A percentile compares a stretch with the other conserved stretches of the same genome.
These are phyloP conservation scores for Neurospora cerealis DNA, from an alignment of 495 filamentous ascomycete species.

Conservation along the genomic window DNA sequence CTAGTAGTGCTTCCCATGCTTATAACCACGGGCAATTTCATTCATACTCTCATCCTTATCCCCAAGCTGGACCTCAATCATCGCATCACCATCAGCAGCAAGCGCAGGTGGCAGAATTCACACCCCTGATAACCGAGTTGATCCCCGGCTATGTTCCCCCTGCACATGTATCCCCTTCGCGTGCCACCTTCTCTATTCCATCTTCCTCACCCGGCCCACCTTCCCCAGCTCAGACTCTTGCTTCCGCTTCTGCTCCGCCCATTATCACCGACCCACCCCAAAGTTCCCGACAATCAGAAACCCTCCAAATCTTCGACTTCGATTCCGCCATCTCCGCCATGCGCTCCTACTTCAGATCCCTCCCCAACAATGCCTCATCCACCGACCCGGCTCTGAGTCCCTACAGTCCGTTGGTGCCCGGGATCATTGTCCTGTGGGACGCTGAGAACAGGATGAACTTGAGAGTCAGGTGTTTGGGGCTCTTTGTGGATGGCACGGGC, in stretches of 20 bases:
- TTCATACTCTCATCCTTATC: background rate
- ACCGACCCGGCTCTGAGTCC: background rate
- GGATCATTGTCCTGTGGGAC: background rate
- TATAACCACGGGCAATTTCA: background rate
- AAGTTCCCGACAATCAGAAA: background rate
- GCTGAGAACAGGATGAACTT: background rate
- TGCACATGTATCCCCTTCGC: background rate
- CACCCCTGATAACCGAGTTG: background rate
- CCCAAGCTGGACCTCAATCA: background rate
- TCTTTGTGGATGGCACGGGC: background rate
- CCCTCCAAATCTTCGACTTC: background rate
- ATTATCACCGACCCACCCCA: too few species aligned
- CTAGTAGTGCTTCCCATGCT: background rate
- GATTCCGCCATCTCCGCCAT: background rate
- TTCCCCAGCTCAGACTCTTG: background rate
- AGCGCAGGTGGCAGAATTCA: too few species aligned
- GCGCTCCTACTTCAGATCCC: background rate
- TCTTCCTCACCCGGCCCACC: background rate
- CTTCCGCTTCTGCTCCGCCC: background rate
- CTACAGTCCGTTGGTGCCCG: background rate
- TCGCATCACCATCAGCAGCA: background rate
- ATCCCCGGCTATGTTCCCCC: background rate
- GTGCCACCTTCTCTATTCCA: background rate
- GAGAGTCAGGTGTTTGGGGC: background rate
- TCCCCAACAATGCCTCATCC: background rate